Percentiles rank a stretch among this genome's conserved stretches.
Conservation (phyloP, 2,329 filamentous ascomycete genomes). For the Mariannaea sp. region DNA sequence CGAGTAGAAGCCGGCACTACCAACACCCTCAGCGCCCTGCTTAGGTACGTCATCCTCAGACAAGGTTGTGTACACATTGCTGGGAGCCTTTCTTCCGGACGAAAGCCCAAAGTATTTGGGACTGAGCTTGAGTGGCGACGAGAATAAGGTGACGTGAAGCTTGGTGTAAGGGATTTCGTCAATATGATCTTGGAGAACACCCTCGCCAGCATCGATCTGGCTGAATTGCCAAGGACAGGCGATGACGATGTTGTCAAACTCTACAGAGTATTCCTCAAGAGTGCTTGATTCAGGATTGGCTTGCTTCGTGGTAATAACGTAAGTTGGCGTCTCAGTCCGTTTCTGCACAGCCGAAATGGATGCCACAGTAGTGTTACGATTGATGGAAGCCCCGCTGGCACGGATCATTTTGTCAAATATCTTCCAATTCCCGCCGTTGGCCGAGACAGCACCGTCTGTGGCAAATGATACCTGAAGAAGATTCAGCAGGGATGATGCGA, state of each 20-base stretch:
- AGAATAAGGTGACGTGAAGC: slow-evolving; percentile 88
- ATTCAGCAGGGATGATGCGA: slow-evolving; percentile 6
- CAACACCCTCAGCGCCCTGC: slow-evolving; percentile 63
- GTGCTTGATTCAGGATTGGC: slow-evolving; percentile 26
- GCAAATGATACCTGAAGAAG: slow-evolving; percentile 75
- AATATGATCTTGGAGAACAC: slow-evolving; percentile 71
- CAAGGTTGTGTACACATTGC: slow-evolving; percentile 82
- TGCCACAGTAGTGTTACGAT: slow-evolving; percentile 70
- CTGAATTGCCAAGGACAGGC: slow-evolving; percentile 85
- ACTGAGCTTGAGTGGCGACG: slow-evolving; percentile 75
- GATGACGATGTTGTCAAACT: slow-evolving; percentile 81
- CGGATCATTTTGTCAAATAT: slow-evolving; percentile 87
- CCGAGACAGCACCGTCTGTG: slow-evolving; percentile 77
- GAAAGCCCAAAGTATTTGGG: slow-evolving; percentile 73
- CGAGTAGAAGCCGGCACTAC: slow-evolving; percentile 81
- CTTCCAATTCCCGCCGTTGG: slow-evolving; percentile 88
- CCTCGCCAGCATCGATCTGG: slow-evolving; percentile 65
- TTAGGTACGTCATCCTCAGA: slow-evolving; percentile 59
- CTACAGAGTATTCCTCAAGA: slow-evolving; percentile 51
- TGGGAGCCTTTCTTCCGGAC: slow-evolving; percentile 64
- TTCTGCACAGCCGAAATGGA: slow-evolving; percentile 58
- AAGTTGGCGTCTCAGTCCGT: slow-evolving; percentile 51
- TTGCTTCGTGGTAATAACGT: slow-evolving; percentile 49
- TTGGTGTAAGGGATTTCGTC: slow-evolving; percentile 83
- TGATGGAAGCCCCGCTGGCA: slow-evolving; percentile 63